Evolutionary conservation across 768 basidiomycete species (phyloP).

Genomic region (Terana coerulea): DNA sequence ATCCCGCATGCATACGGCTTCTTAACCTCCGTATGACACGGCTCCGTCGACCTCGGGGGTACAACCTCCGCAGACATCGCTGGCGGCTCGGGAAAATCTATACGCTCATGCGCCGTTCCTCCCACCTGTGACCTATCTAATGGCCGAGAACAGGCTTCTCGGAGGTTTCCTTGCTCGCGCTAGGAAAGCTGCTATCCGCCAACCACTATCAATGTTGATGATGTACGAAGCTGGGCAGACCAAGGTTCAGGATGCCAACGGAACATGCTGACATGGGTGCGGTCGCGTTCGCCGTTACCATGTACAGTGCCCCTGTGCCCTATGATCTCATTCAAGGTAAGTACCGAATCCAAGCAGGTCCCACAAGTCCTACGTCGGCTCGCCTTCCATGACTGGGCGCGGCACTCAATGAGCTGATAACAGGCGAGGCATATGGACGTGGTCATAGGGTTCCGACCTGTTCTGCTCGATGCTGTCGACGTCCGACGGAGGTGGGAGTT

Average conservation of each 20-base stretch:
- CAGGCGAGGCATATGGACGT: neutral
- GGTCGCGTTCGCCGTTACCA: too few relatives aligned
- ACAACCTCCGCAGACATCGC: neutral
- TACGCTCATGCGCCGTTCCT: too few relatives aligned
- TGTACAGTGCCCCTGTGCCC: too few relatives aligned
- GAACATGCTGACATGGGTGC: neutral
- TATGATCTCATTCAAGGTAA: too few relatives aligned
- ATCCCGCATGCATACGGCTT: too few relatives aligned
- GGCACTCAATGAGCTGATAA: neutral
- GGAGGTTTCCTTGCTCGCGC: neutral
- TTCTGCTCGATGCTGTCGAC: neutral
- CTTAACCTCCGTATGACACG: neutral
- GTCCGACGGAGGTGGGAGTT: neutral
- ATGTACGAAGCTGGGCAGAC: neutral
- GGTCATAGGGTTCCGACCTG: neutral
- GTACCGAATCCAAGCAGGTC: too few relatives aligned
- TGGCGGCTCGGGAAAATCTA: neutral
- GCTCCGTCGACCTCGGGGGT: neutral
- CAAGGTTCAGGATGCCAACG: neutral
- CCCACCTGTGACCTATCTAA: neutral
- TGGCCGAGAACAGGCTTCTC: neutral
- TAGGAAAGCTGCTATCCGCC: neutral
- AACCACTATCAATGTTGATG: neutral
- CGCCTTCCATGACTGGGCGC: too few relatives aligned
- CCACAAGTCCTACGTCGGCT: too few relatives aligned